Percentiles rank a stretch among this genome's conserved stretches.
Conservation (phyloP, 176 grass and related monocot species). For the Hordeum vulgare region MorexV3_pseudomolecules_assembly NC_058519.1:53437809-53438308, state of each 20-base stretch:
- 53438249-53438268: constrained; percentile 17
- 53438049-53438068: background rate
- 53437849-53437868: background rate
- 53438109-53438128: background rate
- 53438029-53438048: too few relatives aligned
- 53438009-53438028: background rate
- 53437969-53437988: background rate
- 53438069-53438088: background rate
- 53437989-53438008: background rate
- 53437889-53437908: background rate
- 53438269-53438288: constrained; percentile 17
- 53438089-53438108: background rate
- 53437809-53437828: background rate
- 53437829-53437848: background rate
- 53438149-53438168: background rate
- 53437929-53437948: background rate
- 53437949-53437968: background rate
- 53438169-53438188: constrained; percentile 6
- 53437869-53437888: background rate
- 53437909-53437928: background rate
- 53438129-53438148: background rate
- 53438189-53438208: background rate
- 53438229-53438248: constrained; percentile 9
- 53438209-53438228: background rate
- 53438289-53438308: constrained; percentile 5